Evolutionary conservation across 768 basidiomycete genomes (phyloP), one percentile per base, ranked within the genome.

Genomic region (Kwoniella europaea): DNA sequence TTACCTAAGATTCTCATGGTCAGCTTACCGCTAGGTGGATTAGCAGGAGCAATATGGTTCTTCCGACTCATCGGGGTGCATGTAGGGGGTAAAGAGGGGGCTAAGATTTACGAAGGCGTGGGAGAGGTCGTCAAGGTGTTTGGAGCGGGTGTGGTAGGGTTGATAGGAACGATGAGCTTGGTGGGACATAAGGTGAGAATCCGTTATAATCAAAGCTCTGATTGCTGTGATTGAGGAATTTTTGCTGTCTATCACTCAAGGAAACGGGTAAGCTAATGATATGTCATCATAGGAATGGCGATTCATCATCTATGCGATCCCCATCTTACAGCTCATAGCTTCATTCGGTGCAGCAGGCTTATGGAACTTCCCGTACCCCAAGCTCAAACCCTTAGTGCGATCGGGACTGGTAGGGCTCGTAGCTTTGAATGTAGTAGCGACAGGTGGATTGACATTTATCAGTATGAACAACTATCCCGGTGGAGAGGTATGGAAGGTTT

Each of bases 381-480:
- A 24, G 22, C 76, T 88, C 46, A 87, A 87, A 2, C 84, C 85
- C 13, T 50, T 92, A 0, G 63, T 84, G 4, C 85, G 87, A 77
- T 79, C 90, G 1, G 74, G 80, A 16, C 84, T 89, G 1, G 73
- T 85, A n/a, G 86, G 85, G 18, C 72, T 88, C n/a, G 65, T 95
- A 12, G 68, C 80, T 0, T 73, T 84, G 65, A 94, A 95, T 77
- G 60, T 88, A 4, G 46, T 85, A 2, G 78, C 86, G 10, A 92
- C 91, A 0, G 61, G 81, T 7, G 71, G 91, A 41, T 85, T 88
- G 10, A 88, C 88, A 0, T 78, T 76, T 60, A 86, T 91, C 0
- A 93, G 93, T 0, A 85, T 86, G 41, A 78, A 79, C 60, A 99
- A 98, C 83, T 98, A 99, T 79, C 94, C 97, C 1, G 97, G 97